Conservation (phyloP, 768 basidiomycete genomes). For the Termitomyces sp. region DNA sequence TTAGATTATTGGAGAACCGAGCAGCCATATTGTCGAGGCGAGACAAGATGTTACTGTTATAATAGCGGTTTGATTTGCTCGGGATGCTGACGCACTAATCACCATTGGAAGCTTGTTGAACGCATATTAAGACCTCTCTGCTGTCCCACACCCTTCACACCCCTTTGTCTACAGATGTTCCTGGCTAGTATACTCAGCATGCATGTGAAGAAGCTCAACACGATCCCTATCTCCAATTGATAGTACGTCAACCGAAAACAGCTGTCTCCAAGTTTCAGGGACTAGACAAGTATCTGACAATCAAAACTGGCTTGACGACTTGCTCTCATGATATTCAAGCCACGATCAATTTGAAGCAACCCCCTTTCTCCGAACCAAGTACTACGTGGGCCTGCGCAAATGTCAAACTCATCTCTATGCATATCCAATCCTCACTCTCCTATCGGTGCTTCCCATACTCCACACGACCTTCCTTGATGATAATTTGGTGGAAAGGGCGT, state of each 20-base stretch:
- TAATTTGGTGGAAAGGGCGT: constrained; percentile 4
- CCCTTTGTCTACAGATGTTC: not conserved
- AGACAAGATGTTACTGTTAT: not conserved
- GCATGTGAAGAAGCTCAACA: constrained; percentile 3
- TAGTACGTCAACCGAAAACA: not conserved
- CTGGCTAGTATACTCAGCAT: not conserved
- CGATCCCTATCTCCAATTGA: not conserved
- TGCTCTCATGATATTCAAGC: not conserved
- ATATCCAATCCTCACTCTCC: not conserved
- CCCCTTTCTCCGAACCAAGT: not conserved
- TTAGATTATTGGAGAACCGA: not conserved
- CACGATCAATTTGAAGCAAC: not conserved
- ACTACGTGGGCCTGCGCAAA: not conserved
- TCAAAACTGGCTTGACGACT: not conserved
- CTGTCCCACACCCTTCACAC: not conserved
- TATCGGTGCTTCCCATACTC: not conserved
- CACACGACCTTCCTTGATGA: constrained; percentile 7
- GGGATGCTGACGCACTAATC: not conserved
- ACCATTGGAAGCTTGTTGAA: not conserved
- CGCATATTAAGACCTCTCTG: not conserved
- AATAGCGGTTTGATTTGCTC: too few relatives aligned
- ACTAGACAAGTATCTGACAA: not conserved
- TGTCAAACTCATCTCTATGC: not conserved
- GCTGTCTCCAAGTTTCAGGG: not conserved
- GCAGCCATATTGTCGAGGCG: not conserved